Evolutionary conservation across 2,329 filamentous ascomycete species (phyloP).

Genomic region (Talaromyces sp.): DNA sequence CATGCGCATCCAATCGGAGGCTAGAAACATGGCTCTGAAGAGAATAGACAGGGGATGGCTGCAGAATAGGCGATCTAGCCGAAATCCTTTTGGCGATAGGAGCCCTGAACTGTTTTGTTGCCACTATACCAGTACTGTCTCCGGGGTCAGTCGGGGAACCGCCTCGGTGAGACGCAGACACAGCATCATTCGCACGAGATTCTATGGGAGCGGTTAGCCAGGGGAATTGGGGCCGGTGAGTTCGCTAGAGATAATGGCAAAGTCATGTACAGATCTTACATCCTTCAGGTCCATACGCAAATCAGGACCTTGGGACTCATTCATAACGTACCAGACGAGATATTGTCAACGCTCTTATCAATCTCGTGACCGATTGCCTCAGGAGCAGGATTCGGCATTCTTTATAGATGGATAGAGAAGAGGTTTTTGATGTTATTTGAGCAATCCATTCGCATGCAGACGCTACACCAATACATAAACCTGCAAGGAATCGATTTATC

Average conservation of each 20-base stretch:
- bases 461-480: neutral
- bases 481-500: neutral
- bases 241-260: neutral
- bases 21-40: conserved; percentile 29
- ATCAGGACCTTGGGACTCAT: conserved; percentile 1
- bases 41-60: conserved; percentile 24
- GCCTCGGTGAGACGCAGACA: conserved; percentile 4
- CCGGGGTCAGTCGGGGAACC: neutral
- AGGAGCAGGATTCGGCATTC: conserved; percentile 10
- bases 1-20: conserved; percentile 24
- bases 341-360: conserved; percentile 4
- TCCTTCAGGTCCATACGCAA: conserved; percentile 5
- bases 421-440: neutral
- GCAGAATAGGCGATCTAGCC: conserved; percentile 25
- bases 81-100: conserved; percentile 28
- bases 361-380: conserved; percentile 8
- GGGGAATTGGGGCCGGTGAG: neutral
- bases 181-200: neutral
- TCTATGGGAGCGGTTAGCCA: conserved; percentile 3
- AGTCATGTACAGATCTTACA: conserved; percentile 5
- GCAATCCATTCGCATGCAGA: neutral
- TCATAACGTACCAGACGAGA: conserved; percentile 15
- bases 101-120: conserved; percentile 29
- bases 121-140: neutral
- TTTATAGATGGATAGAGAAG: neutral